phyloP scores from a whole-genome alignment of 108 stramenopile species.

The Fistulifera pelliculosa region DNA sequence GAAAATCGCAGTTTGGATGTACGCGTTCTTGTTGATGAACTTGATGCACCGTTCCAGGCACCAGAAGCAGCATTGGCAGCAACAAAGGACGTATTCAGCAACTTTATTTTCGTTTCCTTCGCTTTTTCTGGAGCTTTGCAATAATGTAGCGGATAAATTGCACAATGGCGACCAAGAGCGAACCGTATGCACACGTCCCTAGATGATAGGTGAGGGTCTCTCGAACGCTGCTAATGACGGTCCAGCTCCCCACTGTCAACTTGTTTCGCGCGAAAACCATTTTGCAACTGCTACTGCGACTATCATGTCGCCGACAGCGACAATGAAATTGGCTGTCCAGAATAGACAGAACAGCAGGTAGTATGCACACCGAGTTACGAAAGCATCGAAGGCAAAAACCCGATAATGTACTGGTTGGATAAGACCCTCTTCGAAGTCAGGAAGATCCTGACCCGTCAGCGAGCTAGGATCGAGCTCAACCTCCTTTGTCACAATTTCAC shows the following conservation, averaged over 20 bases:
- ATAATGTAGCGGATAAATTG: conserved; percentile 81
- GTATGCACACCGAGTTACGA: conserved; percentile 42
- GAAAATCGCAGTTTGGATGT: conserved; percentile 87
- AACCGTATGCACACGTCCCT: conserved; percentile 94
- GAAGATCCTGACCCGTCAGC: conserved; percentile 2
- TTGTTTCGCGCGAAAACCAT: conserved; percentile 85
- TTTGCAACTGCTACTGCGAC: conserved; percentile 71
- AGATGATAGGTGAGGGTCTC: conserved; percentile 67
- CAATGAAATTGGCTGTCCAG: conserved; percentile 90
- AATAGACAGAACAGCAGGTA: conserved; percentile 88
- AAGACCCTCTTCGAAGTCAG: too few relatives aligned
- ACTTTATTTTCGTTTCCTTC: conserved; percentile 61
- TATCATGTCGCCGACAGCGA: conserved; percentile 86
- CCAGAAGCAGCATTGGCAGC: conserved; percentile 84
- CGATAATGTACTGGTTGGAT: conserved; percentile 21
- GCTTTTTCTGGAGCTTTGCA: conserved; percentile 80
- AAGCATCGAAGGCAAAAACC: conserved; percentile 39
- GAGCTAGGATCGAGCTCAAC: conserved; percentile 6
- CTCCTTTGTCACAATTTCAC: conserved; percentile 37
- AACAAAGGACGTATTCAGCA: conserved; percentile 71
- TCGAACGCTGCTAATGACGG: conserved; percentile 44
- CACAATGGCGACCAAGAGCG: conserved; percentile 85
- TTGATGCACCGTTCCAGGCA: conserved; percentile 74
- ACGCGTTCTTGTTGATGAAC: conserved; percentile 90
- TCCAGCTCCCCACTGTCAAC: conserved; percentile 46